These are phyloP conservation scores for Taiwanofungus camphoratus DNA, from an alignment of 1,284 basidiomycete genomes.

Conservation along the genomic window DNA sequence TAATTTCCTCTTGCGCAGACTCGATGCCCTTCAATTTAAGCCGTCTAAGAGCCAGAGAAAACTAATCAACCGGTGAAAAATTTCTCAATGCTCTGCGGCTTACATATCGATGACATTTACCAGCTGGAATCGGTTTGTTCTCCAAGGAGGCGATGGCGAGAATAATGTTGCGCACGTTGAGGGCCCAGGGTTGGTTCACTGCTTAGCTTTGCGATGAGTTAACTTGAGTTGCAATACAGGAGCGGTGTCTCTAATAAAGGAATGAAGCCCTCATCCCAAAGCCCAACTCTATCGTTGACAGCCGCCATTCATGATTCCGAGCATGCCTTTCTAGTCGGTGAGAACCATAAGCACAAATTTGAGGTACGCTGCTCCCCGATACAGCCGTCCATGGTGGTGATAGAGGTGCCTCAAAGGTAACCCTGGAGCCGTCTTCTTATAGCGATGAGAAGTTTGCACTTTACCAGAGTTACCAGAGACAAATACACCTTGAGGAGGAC, in stretches of 20 bases:
- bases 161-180: conserved; percentile 12
- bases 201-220: too few species aligned
- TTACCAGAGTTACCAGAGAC: conserved; percentile 70
- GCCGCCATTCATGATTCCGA: conserved; percentile 46
- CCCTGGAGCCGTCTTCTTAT: conserved; percentile 68
- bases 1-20: conserved; percentile 33
- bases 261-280: too few species aligned
- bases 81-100: neutral
- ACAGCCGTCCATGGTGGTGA: neutral
- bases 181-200: neutral
- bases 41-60: conserved; percentile 79
- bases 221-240: neutral
- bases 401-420: conserved; percentile 41
- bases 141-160: conserved; percentile 41
- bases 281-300: conserved; percentile 31
- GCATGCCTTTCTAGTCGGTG: conserved; percentile 19
- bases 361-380: conserved; percentile 37
- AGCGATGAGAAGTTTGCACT: conserved; percentile 78
- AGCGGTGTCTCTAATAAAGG: neutral
- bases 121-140: conserved; percentile 75
- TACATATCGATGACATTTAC: conserved; percentile 9
- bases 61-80: conserved; percentile 55
- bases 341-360: conserved; percentile 35
- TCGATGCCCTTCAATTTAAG: conserved; percentile 71
- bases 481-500: conserved; percentile 69